Evolutionary conservation across 495 filamentous ascomycete genomes (phyloP).

Genomic region (Aspergillus incahuasiensis): DNA sequence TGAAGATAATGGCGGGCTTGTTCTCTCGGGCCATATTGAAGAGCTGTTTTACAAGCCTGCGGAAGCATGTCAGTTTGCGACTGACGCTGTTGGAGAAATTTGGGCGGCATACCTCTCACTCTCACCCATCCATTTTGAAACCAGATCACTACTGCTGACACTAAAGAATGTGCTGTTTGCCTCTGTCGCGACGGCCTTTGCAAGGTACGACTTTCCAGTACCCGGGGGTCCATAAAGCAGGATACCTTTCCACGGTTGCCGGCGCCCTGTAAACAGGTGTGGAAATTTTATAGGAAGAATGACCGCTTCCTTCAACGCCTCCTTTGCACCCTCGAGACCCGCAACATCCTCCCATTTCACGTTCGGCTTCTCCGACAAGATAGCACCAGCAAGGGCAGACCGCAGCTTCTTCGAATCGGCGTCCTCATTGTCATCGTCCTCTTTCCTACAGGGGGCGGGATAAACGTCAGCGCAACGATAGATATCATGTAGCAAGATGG

Average conservation of each 20-base stretch:
- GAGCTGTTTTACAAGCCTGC: conserved; percentile 89
- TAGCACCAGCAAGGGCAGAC: conserved; percentile 84
- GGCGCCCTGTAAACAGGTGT: conserved; percentile 92
- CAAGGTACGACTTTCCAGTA: conserved; percentile 94
- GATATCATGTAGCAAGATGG: not conserved
- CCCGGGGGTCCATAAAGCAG: conserved; percentile 93
- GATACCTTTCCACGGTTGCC: conserved; percentile 98
- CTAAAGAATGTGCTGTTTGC: conserved; percentile 99
- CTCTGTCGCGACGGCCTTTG: conserved; percentile 96
- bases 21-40: conserved; percentile 99
- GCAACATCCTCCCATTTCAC: conserved; percentile 97
- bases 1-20: conserved; percentile 97
- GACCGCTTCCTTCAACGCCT: conserved; percentile 95
- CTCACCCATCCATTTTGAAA: conserved; percentile 99
- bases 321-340: conserved; percentile 91
- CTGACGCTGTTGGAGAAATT: not conserved
- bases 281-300: conserved; percentile 97
- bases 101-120: conserved; percentile 70
- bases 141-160: conserved; percentile 92
- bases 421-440: conserved; percentile 64
- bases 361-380: conserved; percentile 91
- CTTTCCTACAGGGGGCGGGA: conserved; percentile 33
- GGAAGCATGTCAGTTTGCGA: not conserved
- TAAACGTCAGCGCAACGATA: not conserved
- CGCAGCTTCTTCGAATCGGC: conserved; percentile 92